Conservation (phyloP, 2,329 filamentous ascomycete genomes). For the Tolypocladium ovalisporum region DNA sequence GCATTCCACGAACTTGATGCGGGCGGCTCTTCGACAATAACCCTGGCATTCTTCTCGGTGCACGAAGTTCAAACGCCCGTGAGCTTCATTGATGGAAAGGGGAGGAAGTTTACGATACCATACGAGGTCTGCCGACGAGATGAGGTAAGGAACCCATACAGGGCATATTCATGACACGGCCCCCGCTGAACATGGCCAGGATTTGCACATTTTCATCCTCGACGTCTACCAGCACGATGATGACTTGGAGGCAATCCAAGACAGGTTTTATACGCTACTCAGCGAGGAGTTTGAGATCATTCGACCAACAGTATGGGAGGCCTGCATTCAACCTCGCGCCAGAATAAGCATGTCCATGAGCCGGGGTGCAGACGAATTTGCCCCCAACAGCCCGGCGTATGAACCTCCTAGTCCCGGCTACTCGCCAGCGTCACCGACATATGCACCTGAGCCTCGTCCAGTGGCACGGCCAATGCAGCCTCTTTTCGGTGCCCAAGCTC, state of each 20-base stretch:
- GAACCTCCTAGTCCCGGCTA: not conserved
- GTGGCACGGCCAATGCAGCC: not conserved
- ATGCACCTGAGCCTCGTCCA: no score
- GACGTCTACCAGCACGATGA: not conserved
- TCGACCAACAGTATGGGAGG: not conserved
- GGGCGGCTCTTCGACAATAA: no score
- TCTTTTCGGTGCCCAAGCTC: not conserved
- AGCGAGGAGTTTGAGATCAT: not conserved
- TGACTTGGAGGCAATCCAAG: not conserved
- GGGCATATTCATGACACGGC: no score
- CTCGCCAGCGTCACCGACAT: not conserved
- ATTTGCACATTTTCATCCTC: not conserved
- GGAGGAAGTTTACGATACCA: no score
- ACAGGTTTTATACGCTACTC: not conserved
- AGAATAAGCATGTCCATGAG: not conserved
- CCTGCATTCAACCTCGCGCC: not conserved
- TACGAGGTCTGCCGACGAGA: no score
- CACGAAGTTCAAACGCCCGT: no score
- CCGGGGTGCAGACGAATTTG: not conserved
- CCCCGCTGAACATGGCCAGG: no score
- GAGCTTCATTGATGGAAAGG: no score
- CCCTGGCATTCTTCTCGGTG: no score
- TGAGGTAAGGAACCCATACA: no score
- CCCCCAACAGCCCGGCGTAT: no score
- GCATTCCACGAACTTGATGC: no score